phyloP scores from a whole-genome alignment of 2,329 filamentous ascomycete genomes.

The Hyphodiscus sp. region DNA sequence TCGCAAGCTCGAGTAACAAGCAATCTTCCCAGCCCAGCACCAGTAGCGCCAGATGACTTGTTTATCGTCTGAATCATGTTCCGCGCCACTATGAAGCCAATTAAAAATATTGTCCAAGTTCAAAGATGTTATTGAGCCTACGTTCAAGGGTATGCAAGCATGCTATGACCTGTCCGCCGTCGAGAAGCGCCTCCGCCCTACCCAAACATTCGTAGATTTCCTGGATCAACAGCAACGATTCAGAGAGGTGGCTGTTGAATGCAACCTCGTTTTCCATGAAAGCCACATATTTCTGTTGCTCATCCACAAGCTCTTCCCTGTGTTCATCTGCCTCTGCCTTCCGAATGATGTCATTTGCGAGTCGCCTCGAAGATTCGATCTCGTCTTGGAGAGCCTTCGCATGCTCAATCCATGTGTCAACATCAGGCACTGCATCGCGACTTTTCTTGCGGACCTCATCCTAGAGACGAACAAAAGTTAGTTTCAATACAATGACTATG shows the following conservation, averaged over 20 bases:
- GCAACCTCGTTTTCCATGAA: slow-evolving; percentile 52
- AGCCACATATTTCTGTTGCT: slow-evolving; percentile 48
- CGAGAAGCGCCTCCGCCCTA: slow-evolving; percentile 50
- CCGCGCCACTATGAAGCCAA: slow-evolving; percentile 44
- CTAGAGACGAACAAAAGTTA: slow-evolving; percentile 8
- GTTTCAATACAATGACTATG: background rate
- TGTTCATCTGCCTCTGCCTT: slow-evolving; percentile 61
- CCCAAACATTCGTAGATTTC: slow-evolving; percentile 55
- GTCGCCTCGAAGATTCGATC: slow-evolving; percentile 70
- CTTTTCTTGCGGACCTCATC: slow-evolving; percentile 68
- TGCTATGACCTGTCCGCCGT: slow-evolving; percentile 50
- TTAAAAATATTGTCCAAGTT: background rate
- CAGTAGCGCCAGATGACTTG: slow-evolving; percentile 49
- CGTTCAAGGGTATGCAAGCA: slow-evolving; percentile 44
- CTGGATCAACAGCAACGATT: slow-evolving; percentile 45
- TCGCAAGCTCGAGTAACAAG: slow-evolving; percentile 59
- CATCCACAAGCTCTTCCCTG: slow-evolving; percentile 29
- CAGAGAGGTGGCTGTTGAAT: slow-evolving; percentile 51
- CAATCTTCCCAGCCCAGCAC: slow-evolving; percentile 52
- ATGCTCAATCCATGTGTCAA: slow-evolving; percentile 80
- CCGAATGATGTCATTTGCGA: slow-evolving; percentile 74
- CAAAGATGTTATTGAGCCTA: slow-evolving; percentile 21
- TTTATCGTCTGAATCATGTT: slow-evolving; percentile 48
- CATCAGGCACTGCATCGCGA: slow-evolving; percentile 68
- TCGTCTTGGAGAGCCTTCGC: slow-evolving; percentile 81